Percentiles rank a stretch among this genome's conserved stretches.
Evolutionary conservation across 148 eudicot species (phyloP).

Genomic region (Salicornia ramosissima): DNA sequence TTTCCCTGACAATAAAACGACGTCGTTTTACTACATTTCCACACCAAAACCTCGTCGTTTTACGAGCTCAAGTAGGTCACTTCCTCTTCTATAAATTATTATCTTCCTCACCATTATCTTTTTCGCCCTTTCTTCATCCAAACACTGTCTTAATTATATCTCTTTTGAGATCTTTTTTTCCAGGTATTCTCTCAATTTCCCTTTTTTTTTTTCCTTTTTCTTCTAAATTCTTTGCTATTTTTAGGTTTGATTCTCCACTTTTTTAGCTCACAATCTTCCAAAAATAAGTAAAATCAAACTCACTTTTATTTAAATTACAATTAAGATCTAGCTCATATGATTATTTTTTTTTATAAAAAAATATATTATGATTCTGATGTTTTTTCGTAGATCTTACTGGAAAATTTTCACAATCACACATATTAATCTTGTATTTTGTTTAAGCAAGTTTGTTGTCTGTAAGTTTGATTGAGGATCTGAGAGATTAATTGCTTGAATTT

Average conservation of each 20-base stretch:
- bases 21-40: background rate
- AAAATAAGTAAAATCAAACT: background rate
- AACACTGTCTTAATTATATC: background rate
- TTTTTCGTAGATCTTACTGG: slow-evolving; percentile 1
- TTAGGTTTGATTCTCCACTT: background rate
- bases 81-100: slow-evolving; percentile 21
- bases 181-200: slow-evolving; percentile 6
- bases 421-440: background rate
- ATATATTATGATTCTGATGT: too few relatives aligned
- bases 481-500: background rate
- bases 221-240: background rate
- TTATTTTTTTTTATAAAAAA: background rate
- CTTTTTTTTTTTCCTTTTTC: background rate
- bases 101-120: background rate
- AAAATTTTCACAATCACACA: background rate
- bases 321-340: too few relatives aligned
- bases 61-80: slow-evolving; percentile 7
- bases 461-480: too few relatives aligned
- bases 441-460: too few relatives aligned
- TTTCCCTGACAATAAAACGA: slow-evolving; percentile 18
- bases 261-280: slow-evolving; percentile 7
- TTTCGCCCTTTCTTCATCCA: slow-evolving; percentile 23
- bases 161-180: slow-evolving; percentile 5
- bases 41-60: slow-evolving; percentile 10
- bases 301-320: too few relatives aligned